A percentile compares a stretch with the other conserved stretches of the same genome.
These are phyloP conservation scores for Colletotrichum gloeosporioides DNA, from an alignment of 2,329 filamentous ascomycete species.

Conservation along the genomic window DNA sequence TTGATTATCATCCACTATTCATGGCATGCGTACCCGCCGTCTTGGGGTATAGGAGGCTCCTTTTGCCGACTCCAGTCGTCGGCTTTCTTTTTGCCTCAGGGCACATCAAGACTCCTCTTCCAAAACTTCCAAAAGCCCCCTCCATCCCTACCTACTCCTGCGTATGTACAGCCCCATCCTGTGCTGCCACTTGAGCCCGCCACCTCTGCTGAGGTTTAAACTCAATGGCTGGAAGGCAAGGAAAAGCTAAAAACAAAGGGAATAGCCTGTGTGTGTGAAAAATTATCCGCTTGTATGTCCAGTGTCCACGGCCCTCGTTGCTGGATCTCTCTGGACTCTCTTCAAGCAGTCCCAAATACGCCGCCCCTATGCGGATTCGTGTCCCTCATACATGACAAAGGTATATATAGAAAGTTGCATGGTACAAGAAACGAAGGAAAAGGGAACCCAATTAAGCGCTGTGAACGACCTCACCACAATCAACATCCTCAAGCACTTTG, in stretches of 20 bases:
- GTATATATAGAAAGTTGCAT: conserved; percentile 21
- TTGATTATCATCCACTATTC: conserved; percentile 18
- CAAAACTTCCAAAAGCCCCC: not conserved
- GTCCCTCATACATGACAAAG: conserved; percentile 24
- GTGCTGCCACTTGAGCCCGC: not conserved
- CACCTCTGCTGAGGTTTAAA: not conserved
- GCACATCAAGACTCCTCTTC: conserved; percentile 8
- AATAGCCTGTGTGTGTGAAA: conserved; percentile 9
- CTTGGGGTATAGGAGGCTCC: not conserved
- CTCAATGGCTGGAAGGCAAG: not conserved
- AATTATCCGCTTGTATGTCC: conserved; percentile 22
- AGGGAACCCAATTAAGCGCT: not conserved
- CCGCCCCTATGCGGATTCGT: conserved; percentile 22
- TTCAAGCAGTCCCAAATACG: conserved; percentile 21
- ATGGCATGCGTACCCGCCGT: not conserved
- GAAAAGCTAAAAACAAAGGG: conserved; percentile 12
- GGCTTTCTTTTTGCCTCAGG: conserved; percentile 2
- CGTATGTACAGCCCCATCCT: not conserved
- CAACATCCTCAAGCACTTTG: conserved; percentile 33
- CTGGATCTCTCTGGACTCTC: conserved; percentile 3
- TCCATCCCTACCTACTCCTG: not conserved
- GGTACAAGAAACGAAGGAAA: conserved; percentile 21
- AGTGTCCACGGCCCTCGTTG: not conserved
- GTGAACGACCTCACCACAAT: not conserved
- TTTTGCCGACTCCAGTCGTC: conserved; percentile 16